phyloP scores from a whole-genome alignment of 1,139 yeast species.

The Magnusiomyces fungicola region DNA sequence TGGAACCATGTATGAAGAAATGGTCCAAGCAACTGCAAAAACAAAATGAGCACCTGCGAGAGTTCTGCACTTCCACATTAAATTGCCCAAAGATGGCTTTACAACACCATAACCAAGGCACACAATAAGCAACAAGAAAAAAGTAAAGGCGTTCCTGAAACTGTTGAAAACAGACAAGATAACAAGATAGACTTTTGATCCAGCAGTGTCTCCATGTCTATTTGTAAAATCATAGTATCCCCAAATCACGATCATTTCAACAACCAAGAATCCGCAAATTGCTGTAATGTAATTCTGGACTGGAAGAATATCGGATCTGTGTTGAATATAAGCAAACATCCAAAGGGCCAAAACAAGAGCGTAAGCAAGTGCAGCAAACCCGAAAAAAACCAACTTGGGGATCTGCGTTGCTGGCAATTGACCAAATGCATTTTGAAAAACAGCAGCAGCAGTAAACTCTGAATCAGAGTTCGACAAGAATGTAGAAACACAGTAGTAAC shows the following conservation, averaged over 20 bases:
- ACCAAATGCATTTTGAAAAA: slow-evolving; percentile 89
- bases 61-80: slow-evolving; percentile 75
- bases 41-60: slow-evolving; percentile 68
- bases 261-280: slow-evolving; percentile 72
- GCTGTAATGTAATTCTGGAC: slow-evolving; percentile 86
- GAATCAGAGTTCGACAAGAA: slow-evolving; percentile 37
- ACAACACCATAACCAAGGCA: slow-evolving; percentile 95
- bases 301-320: slow-evolving; percentile 81
- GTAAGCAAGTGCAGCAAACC: slow-evolving; percentile 75
- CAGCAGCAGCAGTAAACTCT: slow-evolving; percentile 55
- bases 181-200: slow-evolving; percentile 66
- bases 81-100: slow-evolving; percentile 63
- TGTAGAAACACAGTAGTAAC: slow-evolving; percentile 87
- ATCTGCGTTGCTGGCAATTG: slow-evolving; percentile 82
- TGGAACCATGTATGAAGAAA: slow-evolving; percentile 55
- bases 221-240: slow-evolving; percentile 83
- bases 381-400: slow-evolving; percentile 86
- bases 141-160: slow-evolving; percentile 76
- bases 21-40: slow-evolving; percentile 58
- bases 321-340: slow-evolving; percentile 78
- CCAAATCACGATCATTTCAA: slow-evolving; percentile 86
- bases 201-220: slow-evolving; percentile 49
- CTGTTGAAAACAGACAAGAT: slow-evolving; percentile 75
- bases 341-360: slow-evolving; percentile 74
- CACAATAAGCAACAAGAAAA: slow-evolving; percentile 78